A percentile compares a stretch with the other conserved stretches of the same genome.
These are phyloP conservation scores for Aegilops sharonensis DNA, from an alignment of 176 grass and related monocot species.

Conservation along the genomic window DNA sequence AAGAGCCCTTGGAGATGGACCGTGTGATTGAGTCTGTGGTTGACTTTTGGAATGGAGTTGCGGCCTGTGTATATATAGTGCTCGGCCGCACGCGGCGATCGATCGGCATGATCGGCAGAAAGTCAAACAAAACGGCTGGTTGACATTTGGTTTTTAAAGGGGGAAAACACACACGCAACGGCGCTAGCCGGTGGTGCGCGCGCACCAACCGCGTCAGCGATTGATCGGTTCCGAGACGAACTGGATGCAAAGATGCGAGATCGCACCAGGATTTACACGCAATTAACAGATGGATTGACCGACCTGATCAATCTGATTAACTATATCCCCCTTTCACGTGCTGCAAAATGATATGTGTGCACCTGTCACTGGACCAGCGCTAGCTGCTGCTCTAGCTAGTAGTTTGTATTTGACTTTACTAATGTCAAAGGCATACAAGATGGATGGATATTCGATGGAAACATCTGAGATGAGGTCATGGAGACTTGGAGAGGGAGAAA, in stretches of 20 bases:
- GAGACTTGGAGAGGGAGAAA: not conserved
- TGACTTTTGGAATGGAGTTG: slow-evolving; percentile 34
- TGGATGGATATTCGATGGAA: not conserved
- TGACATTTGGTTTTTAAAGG: not conserved
- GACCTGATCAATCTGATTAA: not conserved
- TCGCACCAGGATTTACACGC: slow-evolving; percentile 13
- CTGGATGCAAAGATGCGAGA: not conserved
- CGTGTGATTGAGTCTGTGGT: slow-evolving; percentile 15
- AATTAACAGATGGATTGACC: not conserved
- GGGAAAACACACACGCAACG: not conserved
- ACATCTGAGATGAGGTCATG: not conserved
- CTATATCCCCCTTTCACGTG: slow-evolving; percentile 17
- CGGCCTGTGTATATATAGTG: not conserved
- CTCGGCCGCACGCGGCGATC: not conserved
- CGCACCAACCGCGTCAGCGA: slow-evolving; percentile 24
- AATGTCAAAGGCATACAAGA: slow-evolving; percentile 7
- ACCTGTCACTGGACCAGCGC: not conserved
- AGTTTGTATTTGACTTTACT: slow-evolving; percentile 24
- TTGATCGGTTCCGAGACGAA: not conserved
- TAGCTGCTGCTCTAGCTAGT: not conserved
- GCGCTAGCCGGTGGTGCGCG: slow-evolving; percentile 8
- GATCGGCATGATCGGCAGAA: not conserved
- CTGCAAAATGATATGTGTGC: not conserved
- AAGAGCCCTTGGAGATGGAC: not conserved
- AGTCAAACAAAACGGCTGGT: slow-evolving; percentile 30